Evolutionary conservation across 306 rosid genomes (phyloP).

Genomic region (Cucurbita ficifolia): DNA sequence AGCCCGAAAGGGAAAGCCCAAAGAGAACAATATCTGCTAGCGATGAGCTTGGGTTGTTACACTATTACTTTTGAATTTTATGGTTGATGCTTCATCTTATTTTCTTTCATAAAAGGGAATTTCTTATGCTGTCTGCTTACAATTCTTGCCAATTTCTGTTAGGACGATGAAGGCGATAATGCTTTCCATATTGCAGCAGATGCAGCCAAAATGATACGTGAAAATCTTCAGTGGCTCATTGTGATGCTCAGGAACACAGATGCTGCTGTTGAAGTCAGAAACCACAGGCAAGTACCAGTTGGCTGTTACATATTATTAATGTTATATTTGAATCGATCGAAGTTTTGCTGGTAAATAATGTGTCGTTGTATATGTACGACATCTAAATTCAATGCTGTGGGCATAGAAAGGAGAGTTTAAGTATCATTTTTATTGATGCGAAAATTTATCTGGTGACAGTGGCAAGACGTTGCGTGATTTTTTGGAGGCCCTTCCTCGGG

Average conservation of each 20-base stretch:
- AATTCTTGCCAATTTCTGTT: slow-evolving; percentile 12
- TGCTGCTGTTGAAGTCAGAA: slow-evolving; percentile 83
- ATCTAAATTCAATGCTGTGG: not conserved
- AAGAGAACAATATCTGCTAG: too few species aligned
- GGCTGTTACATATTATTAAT: not conserved
- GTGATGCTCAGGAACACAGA: slow-evolving; percentile 66
- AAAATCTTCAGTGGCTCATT: slow-evolving; percentile 92
- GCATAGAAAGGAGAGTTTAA: not conserved
- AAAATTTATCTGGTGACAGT: slow-evolving; percentile 31
- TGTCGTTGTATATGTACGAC: not conserved
- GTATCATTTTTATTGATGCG: not conserved
- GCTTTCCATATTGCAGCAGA: slow-evolving; percentile 96
- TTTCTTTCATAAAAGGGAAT: not conserved
- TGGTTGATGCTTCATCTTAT: not conserved
- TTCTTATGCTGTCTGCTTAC: slow-evolving; percentile 13
- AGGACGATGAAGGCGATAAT: slow-evolving; percentile 96
- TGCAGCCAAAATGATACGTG: slow-evolving; percentile 90
- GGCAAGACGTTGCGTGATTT: slow-evolving; percentile 85
- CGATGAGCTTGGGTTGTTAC: too few species aligned
- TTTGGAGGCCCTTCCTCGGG: slow-evolving; percentile 86
- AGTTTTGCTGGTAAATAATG: not conserved
- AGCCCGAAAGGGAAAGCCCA: too few species aligned
- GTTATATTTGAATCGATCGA: not conserved
- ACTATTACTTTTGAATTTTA: not conserved
- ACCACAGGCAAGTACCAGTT: slow-evolving; percentile 57